A percentile compares a stretch with the other conserved stretches of the same genome.
phyloP scores from a whole-genome alignment of 1,284 basidiomycete species.

The Ceraceosorus guamensis region DNA sequence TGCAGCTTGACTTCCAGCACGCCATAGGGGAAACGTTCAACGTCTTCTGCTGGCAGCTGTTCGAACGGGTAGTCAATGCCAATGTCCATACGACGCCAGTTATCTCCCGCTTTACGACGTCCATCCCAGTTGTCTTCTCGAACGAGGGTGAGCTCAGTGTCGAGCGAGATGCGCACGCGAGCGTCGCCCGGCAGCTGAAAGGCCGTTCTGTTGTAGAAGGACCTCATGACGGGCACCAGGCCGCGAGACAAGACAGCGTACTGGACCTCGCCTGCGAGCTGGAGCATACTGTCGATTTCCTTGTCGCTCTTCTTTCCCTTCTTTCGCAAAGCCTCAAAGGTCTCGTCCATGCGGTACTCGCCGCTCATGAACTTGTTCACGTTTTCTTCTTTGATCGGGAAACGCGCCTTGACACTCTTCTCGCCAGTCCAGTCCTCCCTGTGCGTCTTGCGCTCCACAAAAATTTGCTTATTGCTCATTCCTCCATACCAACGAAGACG shows the following conservation, averaged over 20 bases:
- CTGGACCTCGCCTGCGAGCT: slow-evolving; percentile 92
- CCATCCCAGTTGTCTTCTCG: slow-evolving; percentile 98
- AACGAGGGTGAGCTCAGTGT: slow-evolving; percentile 88
- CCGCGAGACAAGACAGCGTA: slow-evolving; percentile 80
- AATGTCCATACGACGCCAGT: slow-evolving; percentile 91
- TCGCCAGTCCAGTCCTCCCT: slow-evolving; percentile 99
- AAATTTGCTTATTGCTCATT: slow-evolving; percentile 67
- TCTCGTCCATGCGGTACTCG: slow-evolving; percentile 86
- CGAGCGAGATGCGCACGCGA: slow-evolving; percentile 91
- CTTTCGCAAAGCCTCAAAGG: slow-evolving; percentile 78
- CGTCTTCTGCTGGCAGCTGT: slow-evolving; percentile 66
- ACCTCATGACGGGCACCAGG: slow-evolving; percentile 76
- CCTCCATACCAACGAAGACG: slow-evolving; percentile 98
- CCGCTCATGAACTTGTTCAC: slow-evolving; percentile 87
- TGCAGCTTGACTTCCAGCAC: slow-evolving; percentile 96
- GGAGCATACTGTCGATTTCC: slow-evolving; percentile 90
- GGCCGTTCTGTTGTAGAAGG: slow-evolving; percentile 98
- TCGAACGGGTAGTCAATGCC: slow-evolving; percentile 88
- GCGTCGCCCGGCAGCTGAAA: slow-evolving; percentile 98
- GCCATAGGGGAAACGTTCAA: slow-evolving; percentile 84
- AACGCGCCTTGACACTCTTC: slow-evolving; percentile 96
- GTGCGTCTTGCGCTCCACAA: slow-evolving; percentile 97
- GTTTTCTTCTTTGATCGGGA: slow-evolving; percentile 89
- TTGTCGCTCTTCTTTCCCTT: slow-evolving; percentile 91
- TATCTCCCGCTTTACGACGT: slow-evolving; percentile 64